Evolutionary conservation across 352 stramenopile genomes (phyloP), one percentile per base, ranked within the genome.

Genomic region (Pilasporangium apinafurcum): DNA sequence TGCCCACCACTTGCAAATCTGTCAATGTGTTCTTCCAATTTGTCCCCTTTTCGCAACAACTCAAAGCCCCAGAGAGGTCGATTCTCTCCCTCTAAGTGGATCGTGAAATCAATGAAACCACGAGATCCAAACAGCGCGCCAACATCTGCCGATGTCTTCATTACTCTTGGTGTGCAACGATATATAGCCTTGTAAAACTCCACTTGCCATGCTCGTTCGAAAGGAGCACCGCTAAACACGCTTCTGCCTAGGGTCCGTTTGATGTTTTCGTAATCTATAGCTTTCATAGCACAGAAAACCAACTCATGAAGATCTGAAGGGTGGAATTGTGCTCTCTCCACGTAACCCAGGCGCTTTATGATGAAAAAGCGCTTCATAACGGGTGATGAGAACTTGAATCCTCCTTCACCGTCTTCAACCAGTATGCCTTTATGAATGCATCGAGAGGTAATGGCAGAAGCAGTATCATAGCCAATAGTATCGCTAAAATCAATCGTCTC

Each of bases 111-210:
- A n/a, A n/a, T n/a, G n/a, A n/a, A n/a, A n/a, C n/a, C n/a, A n/a
- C n/a, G n/a, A n/a, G n/a, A n/a, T n/a, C n/a, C n/a, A n/a, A n/a
- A n/a, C n/a, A 62, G 39, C 8, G 48, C 53, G 25, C 47, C 41
- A 5, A 35, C 48, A 37, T 62, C 48, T 1, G 37, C 40, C 5
- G 53, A 62, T n/a, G 53, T 57, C 41, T 47, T 25, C 17, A 42
- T 48, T 24, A 34, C 44, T 5, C 35, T 35, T 26, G 47, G 48
- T 37, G 48, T 62, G 10, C 31, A 57, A 6, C 40, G 48, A 44
- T 58, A 52, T 14, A 34, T n/a, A 18, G 48, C 26, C 26, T 62
- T 62, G 36, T 53, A 62, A 32, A 62, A 53, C 41, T 56, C 53
- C 41, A 58, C 41, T 48, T 62, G 53, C 40, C 47, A 62, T 12